These are phyloP conservation scores for Senna tora DNA, from an alignment of 306 rosid species.

Conservation along the genomic window DNA sequence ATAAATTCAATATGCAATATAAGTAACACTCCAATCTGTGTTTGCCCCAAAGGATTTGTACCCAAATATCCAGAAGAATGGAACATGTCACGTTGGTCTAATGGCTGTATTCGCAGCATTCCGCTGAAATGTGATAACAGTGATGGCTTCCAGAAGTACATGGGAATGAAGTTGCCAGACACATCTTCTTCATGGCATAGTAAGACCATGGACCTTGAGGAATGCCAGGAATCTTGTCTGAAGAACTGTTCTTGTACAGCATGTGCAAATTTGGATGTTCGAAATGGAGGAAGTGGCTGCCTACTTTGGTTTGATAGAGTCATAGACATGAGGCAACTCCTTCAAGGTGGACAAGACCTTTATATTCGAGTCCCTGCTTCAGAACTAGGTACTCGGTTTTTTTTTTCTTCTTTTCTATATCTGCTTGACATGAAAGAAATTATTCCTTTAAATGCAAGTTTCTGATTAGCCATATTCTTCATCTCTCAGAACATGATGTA, in stretches of 20 bases:
- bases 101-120: not conserved
- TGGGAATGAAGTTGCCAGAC: slow-evolving; percentile 19
- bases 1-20: not conserved
- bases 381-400: slow-evolving; percentile 31
- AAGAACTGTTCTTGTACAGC: slow-evolving; percentile 27
- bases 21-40: not conserved
- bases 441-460: not conserved
- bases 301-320: slow-evolving; percentile 26
- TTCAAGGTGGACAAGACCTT: slow-evolving; percentile 26
- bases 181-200: slow-evolving; percentile 25
- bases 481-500: not conserved
- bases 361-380: slow-evolving; percentile 39
- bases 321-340: not conserved
- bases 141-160: slow-evolving; percentile 15
- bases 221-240: slow-evolving; percentile 14
- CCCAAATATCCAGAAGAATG: slow-evolving; percentile 17
- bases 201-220: slow-evolving; percentile 1
- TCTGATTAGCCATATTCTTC: not conserved
- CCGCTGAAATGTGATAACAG: not conserved
- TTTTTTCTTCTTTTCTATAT: not conserved
- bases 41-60: slow-evolving; percentile 9
- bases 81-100: slow-evolving; percentile 23
- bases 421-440: not conserved
- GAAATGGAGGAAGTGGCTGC: slow-evolving; percentile 22
- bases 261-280: slow-evolving; percentile 11